A percentile compares a stretch with the other conserved stretches of the same genome.
These are phyloP conservation scores for Gynandropsis gynandra DNA, from an alignment of 345 rosid genomes.

Conservation along the genomic window DNA sequence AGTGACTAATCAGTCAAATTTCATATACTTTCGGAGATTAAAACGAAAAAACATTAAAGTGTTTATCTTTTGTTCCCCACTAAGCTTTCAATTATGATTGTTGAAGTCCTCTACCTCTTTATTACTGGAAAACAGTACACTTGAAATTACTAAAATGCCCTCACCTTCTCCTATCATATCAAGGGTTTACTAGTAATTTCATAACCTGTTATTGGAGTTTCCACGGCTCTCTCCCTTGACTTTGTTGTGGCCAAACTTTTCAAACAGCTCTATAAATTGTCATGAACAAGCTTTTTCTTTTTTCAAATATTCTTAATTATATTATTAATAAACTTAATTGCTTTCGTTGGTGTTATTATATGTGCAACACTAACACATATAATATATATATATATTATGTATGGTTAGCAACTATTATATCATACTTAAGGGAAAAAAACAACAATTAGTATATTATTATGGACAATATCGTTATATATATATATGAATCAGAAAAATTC, in stretches of 20 bases:
- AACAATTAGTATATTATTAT: no score
- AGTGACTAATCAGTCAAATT: constrained; percentile 37
- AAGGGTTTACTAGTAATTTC: constrained; percentile 6
- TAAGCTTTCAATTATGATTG: constrained; percentile 33
- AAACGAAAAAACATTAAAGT: constrained; percentile 12
- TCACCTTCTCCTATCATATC: background rate
- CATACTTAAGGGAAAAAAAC: no score
- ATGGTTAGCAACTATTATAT: no score
- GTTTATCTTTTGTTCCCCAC: constrained; percentile 46
- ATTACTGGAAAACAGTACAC: constrained; percentile 17
- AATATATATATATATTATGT: no score
- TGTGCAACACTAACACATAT: no score
- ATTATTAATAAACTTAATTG: no score
- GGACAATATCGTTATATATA: no score
- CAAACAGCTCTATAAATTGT: constrained; percentile 12
- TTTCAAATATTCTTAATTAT: no score
- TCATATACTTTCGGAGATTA: constrained; percentile 42
- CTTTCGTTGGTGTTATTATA: no score
- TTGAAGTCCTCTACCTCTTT: constrained; percentile 17
- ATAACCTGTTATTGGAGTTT: no score
- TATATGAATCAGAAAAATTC: no score
- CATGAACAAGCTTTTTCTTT: no score
- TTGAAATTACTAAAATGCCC: constrained; percentile 8
- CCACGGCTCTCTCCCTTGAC: constrained; percentile 12
- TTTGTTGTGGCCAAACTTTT: constrained; percentile 22